These are phyloP conservation scores for Aspergillus neotritici DNA, from an alignment of 2,329 filamentous ascomycete genomes.

Conservation along the genomic window DNA sequence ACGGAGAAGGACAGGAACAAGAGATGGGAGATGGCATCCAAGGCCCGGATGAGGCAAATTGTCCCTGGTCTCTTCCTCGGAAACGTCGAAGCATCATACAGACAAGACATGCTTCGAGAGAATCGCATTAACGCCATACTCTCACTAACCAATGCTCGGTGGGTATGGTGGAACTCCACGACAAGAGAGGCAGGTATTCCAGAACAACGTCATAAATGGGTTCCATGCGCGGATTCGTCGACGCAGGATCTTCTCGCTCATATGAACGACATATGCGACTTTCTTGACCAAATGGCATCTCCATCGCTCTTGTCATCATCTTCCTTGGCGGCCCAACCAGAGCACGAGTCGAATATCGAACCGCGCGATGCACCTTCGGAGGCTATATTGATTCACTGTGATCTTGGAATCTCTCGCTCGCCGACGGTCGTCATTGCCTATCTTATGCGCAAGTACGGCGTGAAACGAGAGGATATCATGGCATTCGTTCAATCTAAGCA, in stretches of 20 bases:
- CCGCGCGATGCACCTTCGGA: too few relatives aligned
- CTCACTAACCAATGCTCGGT: conserved; percentile 19
- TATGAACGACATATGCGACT: conserved; percentile 23
- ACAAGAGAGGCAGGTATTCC: conserved; percentile 20
- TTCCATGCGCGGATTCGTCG: conserved; percentile 25
- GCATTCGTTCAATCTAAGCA: conserved; percentile 20
- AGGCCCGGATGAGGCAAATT: conserved; percentile 19
- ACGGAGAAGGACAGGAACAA: conserved; percentile 10
- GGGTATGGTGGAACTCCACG: conserved; percentile 15
- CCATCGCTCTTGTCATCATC: conserved; percentile 11
- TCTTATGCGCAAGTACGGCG: conserved; percentile 23
- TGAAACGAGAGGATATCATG: conserved; percentile 12
- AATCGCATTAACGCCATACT: conserved; percentile 20
- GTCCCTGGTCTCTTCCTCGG: conserved; percentile 23
- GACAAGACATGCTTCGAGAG: conserved; percentile 17
- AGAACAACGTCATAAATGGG: conserved; percentile 21
- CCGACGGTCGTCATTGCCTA: conserved; percentile 25
- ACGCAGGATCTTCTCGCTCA: conserved; percentile 24
- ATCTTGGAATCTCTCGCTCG: conserved; percentile 25
- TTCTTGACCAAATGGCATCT: conserved; percentile 20
- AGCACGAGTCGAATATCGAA: not conserved
- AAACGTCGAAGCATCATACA: conserved; percentile 20
- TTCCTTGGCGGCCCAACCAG: not conserved
- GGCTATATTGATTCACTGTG: conserved; percentile 22
- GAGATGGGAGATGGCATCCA: conserved; percentile 15